Evolutionary conservation across 306 rosid genomes (phyloP).

Genomic region (Corylus heterophylla): DNA sequence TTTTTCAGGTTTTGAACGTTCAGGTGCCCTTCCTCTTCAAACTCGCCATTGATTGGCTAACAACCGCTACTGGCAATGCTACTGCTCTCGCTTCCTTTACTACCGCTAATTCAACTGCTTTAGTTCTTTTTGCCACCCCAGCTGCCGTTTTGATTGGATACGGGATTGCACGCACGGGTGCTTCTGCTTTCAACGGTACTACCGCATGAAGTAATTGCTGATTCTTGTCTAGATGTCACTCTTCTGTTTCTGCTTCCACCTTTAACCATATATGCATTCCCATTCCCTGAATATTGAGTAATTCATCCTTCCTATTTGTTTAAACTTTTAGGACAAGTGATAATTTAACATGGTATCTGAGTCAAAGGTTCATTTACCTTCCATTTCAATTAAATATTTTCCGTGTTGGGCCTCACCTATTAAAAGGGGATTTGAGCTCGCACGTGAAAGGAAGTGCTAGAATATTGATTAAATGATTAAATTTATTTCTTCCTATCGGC

Average conservation of each 20-base stretch:
- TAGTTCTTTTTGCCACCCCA: slow-evolving; percentile 80
- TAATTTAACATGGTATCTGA: no score
- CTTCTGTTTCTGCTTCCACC: neutral
- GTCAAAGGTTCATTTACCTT: no score
- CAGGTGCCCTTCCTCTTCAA: slow-evolving; percentile 98
- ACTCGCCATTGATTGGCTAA: slow-evolving; percentile 91
- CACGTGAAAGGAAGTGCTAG: no score
- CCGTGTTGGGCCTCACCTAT: no score
- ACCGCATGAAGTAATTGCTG: slow-evolving; percentile 49
- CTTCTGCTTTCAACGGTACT: slow-evolving; percentile 97
- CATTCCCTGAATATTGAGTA: neutral
- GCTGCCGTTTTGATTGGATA: slow-evolving; percentile 85
- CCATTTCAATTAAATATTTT: no score
- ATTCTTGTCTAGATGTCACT: slow-evolving; percentile 24
- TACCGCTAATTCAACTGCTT: slow-evolving; percentile 54
- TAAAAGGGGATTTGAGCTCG: no score
- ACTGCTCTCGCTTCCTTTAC: slow-evolving; percentile 59
- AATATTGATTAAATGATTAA: no score
- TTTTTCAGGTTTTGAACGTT: slow-evolving; percentile 83
- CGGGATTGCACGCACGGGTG: slow-evolving; percentile 87
- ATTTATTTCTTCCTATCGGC: no score
- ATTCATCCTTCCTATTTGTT: no score
- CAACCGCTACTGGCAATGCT: slow-evolving; percentile 65
- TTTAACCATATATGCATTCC: neutral
- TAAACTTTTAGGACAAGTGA: no score